Evolutionary conservation across 2,329 filamentous ascomycete genomes (phyloP).

Genomic region (Aureobasidium melanogenum): DNA sequence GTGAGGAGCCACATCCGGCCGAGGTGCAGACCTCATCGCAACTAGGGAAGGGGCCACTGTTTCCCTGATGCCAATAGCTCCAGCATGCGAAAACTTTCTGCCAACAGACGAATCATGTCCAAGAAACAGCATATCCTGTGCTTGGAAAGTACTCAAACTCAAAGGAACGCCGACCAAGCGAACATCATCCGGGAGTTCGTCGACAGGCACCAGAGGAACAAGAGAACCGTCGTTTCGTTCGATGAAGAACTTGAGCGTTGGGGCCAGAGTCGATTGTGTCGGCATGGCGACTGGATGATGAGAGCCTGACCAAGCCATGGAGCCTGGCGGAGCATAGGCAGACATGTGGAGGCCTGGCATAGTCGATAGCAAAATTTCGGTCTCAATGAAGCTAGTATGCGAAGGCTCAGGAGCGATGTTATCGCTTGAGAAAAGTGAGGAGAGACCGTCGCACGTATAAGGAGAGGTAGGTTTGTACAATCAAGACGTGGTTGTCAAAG

Average conservation of each 20-base stretch:
- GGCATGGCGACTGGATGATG: not conserved
- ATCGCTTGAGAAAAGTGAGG: not conserved
- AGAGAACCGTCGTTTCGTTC: constrained; percentile 26
- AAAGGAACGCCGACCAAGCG: constrained; percentile 30
- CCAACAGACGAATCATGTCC: constrained; percentile 21
- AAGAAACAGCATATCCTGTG: constrained; percentile 23
- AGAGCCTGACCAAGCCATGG: not conserved
- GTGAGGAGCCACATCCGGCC: not conserved
- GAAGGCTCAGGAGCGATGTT: not conserved
- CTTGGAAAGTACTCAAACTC: constrained; percentile 24
- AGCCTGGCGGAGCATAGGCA: not conserved
- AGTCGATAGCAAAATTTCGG: not conserved
- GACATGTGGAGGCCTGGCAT: constrained; percentile 1
- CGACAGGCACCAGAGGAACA: constrained; percentile 34
- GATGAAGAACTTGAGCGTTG: constrained; percentile 26
- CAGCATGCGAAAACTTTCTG: not conserved
- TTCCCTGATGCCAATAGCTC: constrained; percentile 19
- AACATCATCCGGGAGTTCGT: constrained; percentile 33
- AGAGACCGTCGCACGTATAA: not conserved
- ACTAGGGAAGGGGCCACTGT: not conserved
- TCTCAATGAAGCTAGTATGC: not conserved
- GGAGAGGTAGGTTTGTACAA: not conserved
- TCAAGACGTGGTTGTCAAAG: not conserved
- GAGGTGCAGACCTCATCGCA: constrained; percentile 13
- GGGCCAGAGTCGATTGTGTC: not conserved